Base-by-base conservation (phyloP, 768 basidiomycete species). In the Neoboletus magnificus region DNA sequence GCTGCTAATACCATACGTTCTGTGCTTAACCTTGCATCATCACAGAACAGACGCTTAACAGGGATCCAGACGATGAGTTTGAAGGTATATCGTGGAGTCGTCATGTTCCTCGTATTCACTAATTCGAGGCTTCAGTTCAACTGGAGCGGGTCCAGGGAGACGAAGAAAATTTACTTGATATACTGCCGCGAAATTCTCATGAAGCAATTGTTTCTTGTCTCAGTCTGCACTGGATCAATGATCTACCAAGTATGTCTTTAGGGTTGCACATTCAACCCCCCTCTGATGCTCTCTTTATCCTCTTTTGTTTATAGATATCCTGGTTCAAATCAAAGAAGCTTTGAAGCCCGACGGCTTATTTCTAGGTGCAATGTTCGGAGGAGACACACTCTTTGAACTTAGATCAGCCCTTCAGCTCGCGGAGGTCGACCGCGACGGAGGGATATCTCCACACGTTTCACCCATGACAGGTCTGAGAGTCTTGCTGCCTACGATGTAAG, bases 141-240 rank as follows among this genome's bases (percentile, higher is more conserved):
- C 77, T 94, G 22, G 83, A 87, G 60, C 82, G 96, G 35, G 78
- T 89, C 55, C 84, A 87, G 58, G 85, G 80, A 42, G 93, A 97
- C 57, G 94, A 98, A 68, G 94, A 98, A 69, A 76, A 80, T 32
- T 72, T 98, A 2, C 77, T 95, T 2, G 73, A 82, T 41, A 70
- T 77, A 20, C 74, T 98, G 12, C 76, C 79, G 5, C 83, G 77
- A 3, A 80, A 88, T 57, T 91, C 92, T 15, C 89, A 95, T 66
- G 96, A 98, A 66, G 93, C 91, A 18, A 83, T 98, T 44, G 85
- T 97, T 25, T 95, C 93, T 13, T 95, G 92, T 67, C 79, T 97
- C 4, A 88, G 86, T 62, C 78, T 98, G 41, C 97, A 99, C 59
- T 99, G 97, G 97, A 84, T 97, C 13, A 98, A 98, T 63, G 97